These are phyloP conservation scores for Cladophialophora exuberans DNA, from an alignment of 2,329 filamentous ascomycete genomes.

Conservation along the genomic window DNA sequence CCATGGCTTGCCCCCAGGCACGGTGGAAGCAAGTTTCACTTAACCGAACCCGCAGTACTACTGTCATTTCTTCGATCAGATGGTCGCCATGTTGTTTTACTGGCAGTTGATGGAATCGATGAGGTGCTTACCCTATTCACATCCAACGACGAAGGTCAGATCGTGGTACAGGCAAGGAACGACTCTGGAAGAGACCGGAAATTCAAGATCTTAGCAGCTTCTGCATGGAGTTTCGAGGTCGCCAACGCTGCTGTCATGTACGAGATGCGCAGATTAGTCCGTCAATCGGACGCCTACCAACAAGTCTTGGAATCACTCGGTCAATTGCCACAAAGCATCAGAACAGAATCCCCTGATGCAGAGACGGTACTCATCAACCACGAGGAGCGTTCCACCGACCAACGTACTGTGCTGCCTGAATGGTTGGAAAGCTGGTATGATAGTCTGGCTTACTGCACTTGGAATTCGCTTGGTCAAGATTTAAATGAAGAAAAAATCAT, in stretches of 20 bases:
- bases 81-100: constrained; percentile 74
- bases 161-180: constrained; percentile 72
- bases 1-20: constrained; percentile 87
- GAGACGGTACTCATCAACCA: constrained; percentile 37
- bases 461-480: constrained; percentile 87
- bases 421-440: constrained; percentile 93
- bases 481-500: constrained; percentile 81
- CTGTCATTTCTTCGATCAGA: constrained; percentile 74
- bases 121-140: constrained; percentile 72
- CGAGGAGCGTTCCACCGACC: constrained; percentile 49
- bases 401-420: constrained; percentile 36
- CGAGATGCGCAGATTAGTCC: constrained; percentile 72
- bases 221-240: constrained; percentile 72
- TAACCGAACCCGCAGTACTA: constrained; percentile 78
- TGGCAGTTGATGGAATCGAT: constrained; percentile 75
- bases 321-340: constrained; percentile 25
- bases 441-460: constrained; percentile 91
- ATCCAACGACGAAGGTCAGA: constrained; percentile 65
- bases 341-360: constrained; percentile 32
- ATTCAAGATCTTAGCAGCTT: constrained; percentile 69
- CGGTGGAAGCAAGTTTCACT: constrained; percentile 66
- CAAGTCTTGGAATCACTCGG: constrained; percentile 27
- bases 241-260: constrained; percentile 84
- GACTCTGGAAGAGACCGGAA: constrained; percentile 63
- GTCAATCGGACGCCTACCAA: constrained; percentile 37